Conservation (phyloP, 2,329 filamentous ascomycete genomes). For the Colletotrichum scovillei region DNA sequence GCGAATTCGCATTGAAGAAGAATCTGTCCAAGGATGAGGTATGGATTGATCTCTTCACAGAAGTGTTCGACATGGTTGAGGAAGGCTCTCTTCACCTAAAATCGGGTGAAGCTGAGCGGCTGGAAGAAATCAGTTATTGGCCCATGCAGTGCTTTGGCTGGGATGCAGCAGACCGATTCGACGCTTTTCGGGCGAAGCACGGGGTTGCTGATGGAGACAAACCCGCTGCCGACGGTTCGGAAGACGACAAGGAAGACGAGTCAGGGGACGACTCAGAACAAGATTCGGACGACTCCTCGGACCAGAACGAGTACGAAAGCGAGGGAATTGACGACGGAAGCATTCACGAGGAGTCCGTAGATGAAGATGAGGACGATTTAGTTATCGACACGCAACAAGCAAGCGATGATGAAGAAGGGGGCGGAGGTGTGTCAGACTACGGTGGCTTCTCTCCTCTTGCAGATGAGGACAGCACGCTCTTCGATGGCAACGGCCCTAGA, state of each 20-base stretch:
- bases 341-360: conserved; percentile 39
- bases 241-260: background rate
- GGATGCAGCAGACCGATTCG: conserved; percentile 23
- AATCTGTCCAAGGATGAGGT: conserved; percentile 9
- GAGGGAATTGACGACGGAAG: conserved; percentile 52
- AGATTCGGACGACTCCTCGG: conserved; percentile 22
- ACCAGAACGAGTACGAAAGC: conserved; percentile 49
- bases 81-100: background rate
- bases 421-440: conserved; percentile 25
- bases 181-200: conserved; percentile 22
- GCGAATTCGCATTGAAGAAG: conserved; percentile 42
- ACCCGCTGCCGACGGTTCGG: background rate
- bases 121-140: conserved; percentile 9
- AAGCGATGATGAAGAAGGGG: conserved; percentile 42
- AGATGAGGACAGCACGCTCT: conserved; percentile 31
- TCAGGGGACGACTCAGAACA: background rate
- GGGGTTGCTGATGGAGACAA: background rate
- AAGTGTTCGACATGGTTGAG: background rate
- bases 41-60: background rate
- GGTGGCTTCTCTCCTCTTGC: conserved; percentile 14
- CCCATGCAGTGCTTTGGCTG: conserved; percentile 25
- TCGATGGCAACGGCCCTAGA: conserved; percentile 15
- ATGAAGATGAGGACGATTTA: conserved; percentile 30
- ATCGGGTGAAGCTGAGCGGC: background rate
- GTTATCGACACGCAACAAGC: conserved; percentile 23